Base-by-base conservation (phyloP, 129 eudicot species). In the Escallonia herrerae region DNA sequence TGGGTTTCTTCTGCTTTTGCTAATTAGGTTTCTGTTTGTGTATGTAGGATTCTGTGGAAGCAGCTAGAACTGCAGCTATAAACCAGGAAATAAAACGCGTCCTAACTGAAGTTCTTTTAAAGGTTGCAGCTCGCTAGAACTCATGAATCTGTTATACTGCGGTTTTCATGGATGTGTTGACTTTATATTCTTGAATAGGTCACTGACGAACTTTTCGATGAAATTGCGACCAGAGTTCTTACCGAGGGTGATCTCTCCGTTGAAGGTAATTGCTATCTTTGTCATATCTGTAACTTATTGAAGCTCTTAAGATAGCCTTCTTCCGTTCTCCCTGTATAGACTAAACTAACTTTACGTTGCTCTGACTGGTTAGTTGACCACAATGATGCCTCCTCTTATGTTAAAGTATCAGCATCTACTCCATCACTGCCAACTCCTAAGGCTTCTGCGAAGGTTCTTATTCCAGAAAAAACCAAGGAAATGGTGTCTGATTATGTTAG, bases 141-240 rank as follows among this genome's bases (percentile, higher is more conserved):
- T 43, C 58, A 49, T 63, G 55, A 46, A 43, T 44, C 42, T 37
- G 41, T 63, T 41, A 33, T 39, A n/a, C 12, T 65, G 47, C 9
- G 53, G 4, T 42, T 46, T 56, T 33, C 61, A 33, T 44, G 49
- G 60, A 37, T 70, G 42, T 80, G 67, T 40, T 74, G 41, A 63
- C 67, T 55, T 40, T 66, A 42, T 64, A 56, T 56, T 55, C 47
- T 67, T 80, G 77, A 63, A 66, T 87, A 93, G 99, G 99, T 93
- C 54, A 93, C 99, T n/a, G 96, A 86, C 65, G 96, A 89, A 63
- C 96, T 93, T 64, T 89, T 93, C 76, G 91, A 93, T 76, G 96
- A 93, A 65, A 93, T 93, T 68, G 99, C 99, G 42, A 93, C 95
- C 50, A 82, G 77, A 74, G 99, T 93, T 68, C 81, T 93, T 39